Conservation (phyloP, 2,329 filamentous ascomycete genomes). For the Trichoderma brevicompactum region DNA sequence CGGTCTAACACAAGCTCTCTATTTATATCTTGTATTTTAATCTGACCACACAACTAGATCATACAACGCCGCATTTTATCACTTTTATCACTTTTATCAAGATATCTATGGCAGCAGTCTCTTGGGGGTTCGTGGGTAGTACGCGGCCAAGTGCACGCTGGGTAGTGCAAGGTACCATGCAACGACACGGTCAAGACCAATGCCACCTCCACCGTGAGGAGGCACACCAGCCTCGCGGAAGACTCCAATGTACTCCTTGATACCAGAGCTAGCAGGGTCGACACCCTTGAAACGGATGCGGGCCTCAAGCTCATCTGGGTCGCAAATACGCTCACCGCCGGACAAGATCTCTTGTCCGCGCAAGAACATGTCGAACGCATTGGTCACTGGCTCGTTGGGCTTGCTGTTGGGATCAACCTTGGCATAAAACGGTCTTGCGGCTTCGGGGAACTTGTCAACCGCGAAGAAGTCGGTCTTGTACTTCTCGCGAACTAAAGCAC, state of each 20-base stretch:
- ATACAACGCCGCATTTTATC: neutral
- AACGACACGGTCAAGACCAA: constrained; percentile 69
- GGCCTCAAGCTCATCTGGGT: constrained; percentile 73
- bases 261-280: constrained; percentile 72
- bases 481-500: constrained; percentile 82
- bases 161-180: constrained; percentile 65
- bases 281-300: constrained; percentile 81
- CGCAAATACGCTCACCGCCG: constrained; percentile 89
- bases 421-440: constrained; percentile 88
- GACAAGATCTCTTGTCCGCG: constrained; percentile 91
- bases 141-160: constrained; percentile 61
- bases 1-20: neutral
- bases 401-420: constrained; percentile 73
- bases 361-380: constrained; percentile 82
- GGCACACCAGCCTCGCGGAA: constrained; percentile 82
- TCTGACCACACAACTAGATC: neutral
- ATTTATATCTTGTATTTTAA: constrained; percentile 1
- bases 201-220: constrained; percentile 60
- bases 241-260: constrained; percentile 87
- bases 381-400: constrained; percentile 66
- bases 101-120: constrained; percentile 54
- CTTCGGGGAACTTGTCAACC: constrained; percentile 92
- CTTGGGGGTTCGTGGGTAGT: constrained; percentile 65
- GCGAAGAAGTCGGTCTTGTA: constrained; percentile 96
- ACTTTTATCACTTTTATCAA: neutral